Evolutionary conservation across 1,139 yeast species (phyloP), one percentile per base, ranked within the genome.

Genomic region (Kodamaea suecica): DNA sequence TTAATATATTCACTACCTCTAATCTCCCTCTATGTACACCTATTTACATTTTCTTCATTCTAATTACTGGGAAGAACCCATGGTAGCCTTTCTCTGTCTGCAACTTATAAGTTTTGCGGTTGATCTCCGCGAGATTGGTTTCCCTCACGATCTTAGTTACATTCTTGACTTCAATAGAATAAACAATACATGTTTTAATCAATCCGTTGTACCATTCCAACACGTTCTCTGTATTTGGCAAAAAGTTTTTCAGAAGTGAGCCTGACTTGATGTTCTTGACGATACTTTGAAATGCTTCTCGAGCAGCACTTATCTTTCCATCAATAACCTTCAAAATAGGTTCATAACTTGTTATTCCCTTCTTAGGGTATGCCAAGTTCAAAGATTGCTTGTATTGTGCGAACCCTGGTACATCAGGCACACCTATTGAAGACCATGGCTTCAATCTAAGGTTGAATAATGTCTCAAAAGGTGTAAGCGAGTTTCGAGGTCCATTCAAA

Each of bases 391-490:
- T 38, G 41, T 58, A 69, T 29, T 61, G 61, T 8, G 59, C 54
- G 48, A 61, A 81, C 0, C 64, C 54, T 3, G 92, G 85, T 34
- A 74, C 53, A 20, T 68, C 70, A 0, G 97, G 97, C 4, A 80
- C 80, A 0, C 95, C 96, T 12, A 90, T 83, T 0, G 90, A 75
- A 12, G 85, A 77, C 64, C 85, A 87, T 3, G 95, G 81, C 53
- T 87, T 88, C 74, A 88, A 76, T 44, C 96, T 73, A 30, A 88
- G 61, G 15, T 73, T 66, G 55, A 73, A 86, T n/a, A 81, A 58
- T 27, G 71, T 52, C 41, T 78, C 78, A 30, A 71, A 66, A 9
- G 65, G 50, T 8, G 77, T 64, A 27, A 66, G 60, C 14, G 63
- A 57, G 29, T 61, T 55, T 3, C 54, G 45, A 6, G 78, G 73